Evolutionary conservation across 805 yeast genomes (phyloP), one percentile per base, ranked within the genome.

Genomic region (Saccharomycopsis lassenensis): DNA sequence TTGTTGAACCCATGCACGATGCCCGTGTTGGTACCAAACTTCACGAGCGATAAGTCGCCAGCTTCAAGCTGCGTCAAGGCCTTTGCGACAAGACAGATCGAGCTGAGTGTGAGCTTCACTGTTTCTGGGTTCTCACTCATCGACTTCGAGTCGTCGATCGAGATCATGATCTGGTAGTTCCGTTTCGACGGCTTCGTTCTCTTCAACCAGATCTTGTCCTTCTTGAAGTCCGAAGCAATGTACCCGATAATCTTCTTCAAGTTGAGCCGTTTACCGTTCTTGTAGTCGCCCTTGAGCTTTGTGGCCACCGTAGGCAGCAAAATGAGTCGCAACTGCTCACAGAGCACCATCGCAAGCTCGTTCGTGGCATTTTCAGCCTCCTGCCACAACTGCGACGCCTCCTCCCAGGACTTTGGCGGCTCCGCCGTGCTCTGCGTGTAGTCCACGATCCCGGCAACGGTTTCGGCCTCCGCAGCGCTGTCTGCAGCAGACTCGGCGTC

Each of bases 181-280:
- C 99, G 77, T 63, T 91, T 91, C 47, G 94, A 82, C 39, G 99
- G 99, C 54, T 91, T 89, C 5, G 96, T 86, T 58, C 99, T 74
- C 55, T 95, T 74, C 61, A 91, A 69, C 99, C 99, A 91, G 40
- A 91, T 91, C 65, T 91, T 91, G 57, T 91, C 99, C 56, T 91
- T 91, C 52, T 94, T 77, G 72, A 85, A 91, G 51, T 86, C 94
- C 25, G 95, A 83, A 1, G 99, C 99, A 63, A 91, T 91, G 57
- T 89, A 91, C 5, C 97, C 94, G 51, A 91, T 91, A 50, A 91
- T 91, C 48, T 96, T 70, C 65, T 89, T 91, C 97, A 91, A 87
- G 58, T 91, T 91, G 50, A 91, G 70, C 48, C 98, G 69, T 57
- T 91, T 91, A 56, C 99, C 99, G 2, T 96, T 87, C 58, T 87